phyloP scores from a whole-genome alignment of 2,329 filamentous ascomycete species.

The Diaporthe sp. region DNA sequence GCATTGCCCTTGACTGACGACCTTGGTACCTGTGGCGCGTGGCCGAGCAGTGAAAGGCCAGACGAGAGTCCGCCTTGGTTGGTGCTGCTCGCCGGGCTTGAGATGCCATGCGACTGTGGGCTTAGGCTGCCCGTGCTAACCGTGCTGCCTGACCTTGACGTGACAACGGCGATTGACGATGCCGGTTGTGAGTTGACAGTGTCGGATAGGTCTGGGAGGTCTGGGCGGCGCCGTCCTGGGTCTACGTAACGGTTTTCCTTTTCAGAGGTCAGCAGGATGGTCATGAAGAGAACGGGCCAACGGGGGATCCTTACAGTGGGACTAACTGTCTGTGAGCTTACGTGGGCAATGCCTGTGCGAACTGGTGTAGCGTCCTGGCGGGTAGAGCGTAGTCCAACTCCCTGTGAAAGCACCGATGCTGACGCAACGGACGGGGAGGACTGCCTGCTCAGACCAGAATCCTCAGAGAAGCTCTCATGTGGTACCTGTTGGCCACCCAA shows the following conservation, averaged over 20 bases:
- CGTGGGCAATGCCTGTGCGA: constrained; percentile 5
- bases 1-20: background rate
- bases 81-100: background rate
- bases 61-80: background rate
- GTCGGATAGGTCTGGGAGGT: background rate
- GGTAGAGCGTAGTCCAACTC: background rate
- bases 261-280: constrained; percentile 26
- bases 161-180: background rate
- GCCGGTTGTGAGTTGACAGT: background rate
- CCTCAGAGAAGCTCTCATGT: background rate
- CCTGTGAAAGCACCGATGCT: constrained; percentile 10
- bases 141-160: background rate
- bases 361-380: background rate
- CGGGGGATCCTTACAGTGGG: constrained; percentile 22
- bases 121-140: background rate
- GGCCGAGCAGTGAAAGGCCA: background rate
- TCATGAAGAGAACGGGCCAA: background rate
- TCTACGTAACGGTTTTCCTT: constrained; percentile 22
- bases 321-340: constrained; percentile 21
- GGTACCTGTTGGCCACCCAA: background rate
- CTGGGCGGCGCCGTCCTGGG: background rate
- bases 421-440: background rate
- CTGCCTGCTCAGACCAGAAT: constrained; percentile 9
- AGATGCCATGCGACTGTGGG: background rate
- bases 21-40: background rate